phyloP scores from a whole-genome alignment of 2,329 filamentous ascomycete species.

The Curvularia eragrostidis region DNA sequence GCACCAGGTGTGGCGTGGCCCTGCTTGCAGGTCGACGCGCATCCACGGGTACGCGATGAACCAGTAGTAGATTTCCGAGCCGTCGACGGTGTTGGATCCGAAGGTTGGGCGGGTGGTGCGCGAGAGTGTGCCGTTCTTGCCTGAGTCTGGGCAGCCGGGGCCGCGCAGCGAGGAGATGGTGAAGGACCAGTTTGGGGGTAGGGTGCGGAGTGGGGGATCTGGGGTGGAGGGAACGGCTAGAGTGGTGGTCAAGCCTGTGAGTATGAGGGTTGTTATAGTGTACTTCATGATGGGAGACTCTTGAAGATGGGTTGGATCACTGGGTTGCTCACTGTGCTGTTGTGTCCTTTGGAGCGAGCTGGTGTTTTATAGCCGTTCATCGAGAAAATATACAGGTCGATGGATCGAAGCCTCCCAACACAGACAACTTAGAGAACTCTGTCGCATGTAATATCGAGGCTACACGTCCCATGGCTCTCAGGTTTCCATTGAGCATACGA shows the following conservation, averaged over 20 bases:
- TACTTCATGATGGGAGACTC: constrained; percentile 13
- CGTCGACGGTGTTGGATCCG: constrained; percentile 26
- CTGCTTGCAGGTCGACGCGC: constrained; percentile 11
- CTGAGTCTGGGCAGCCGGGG: constrained; percentile 25
- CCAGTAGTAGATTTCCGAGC: constrained; percentile 33
- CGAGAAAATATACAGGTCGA: background rate
- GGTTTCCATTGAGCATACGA: background rate
- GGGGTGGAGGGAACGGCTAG: constrained; percentile 4
- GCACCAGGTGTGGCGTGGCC: constrained; percentile 24
- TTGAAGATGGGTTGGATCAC: background rate
- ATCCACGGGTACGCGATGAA: constrained; percentile 27
- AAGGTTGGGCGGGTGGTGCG: constrained; percentile 23
- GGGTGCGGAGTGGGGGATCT: constrained; percentile 5
- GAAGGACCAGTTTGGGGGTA: constrained; percentile 23
- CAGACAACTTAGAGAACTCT: too few relatives aligned
- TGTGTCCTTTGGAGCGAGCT: background rate
- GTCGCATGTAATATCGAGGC: background rate
- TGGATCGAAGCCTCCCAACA: background rate
- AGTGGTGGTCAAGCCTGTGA: constrained; percentile 15
- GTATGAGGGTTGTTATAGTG: constrained; percentile 2
- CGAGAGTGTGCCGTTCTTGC: background rate
- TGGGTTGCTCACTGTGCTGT: background rate
- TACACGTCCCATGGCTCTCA: background rate
- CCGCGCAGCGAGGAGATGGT: constrained; percentile 21
- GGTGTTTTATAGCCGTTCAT: background rate